Evolutionary conservation across 176 grass and related monocot species (phyloP), one percentile per base, ranked within the genome.

Genomic region (Typha latifolia): DNA sequence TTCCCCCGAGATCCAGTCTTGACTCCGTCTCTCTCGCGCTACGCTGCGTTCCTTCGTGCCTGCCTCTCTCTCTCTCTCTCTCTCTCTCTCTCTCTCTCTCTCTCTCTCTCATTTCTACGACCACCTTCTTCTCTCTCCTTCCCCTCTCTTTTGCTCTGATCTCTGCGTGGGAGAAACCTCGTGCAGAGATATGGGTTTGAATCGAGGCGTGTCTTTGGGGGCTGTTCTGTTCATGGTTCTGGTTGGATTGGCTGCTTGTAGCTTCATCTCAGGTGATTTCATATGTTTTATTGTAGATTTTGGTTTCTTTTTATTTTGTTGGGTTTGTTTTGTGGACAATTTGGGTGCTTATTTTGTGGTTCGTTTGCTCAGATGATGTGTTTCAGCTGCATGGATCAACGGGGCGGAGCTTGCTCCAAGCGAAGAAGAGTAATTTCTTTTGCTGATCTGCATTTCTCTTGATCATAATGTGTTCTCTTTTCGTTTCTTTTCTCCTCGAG

Each of bases 321-420:
- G 37, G 15, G 29, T 16, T 47, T 66, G 49, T 21, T 77, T 4
- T 77, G 52, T 15, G n/a, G 15, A 20, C n/a, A 6, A 59, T 19
- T 22, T 6, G 53, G 16, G 53, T 19, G 53, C 20, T 21, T 59
- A 59, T 22, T 59, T 9, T 5, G 14, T 62, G 52, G 27, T 27
- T 62, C 13, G 12, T 77, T 72, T 78, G 63, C 66, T 78, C 75
- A 91, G 89, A 80, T 80, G 81, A 77, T 14, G 89, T 83, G 34
- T 69, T 87, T 27, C 52, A 29, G 52, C 61, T n/a, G 47, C 78
- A 53, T 49, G 78, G 67, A 78, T 32, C 68, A 67, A 74, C 75
- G 49, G 81, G 84, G 52, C 82, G 89, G 71, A 91, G 64, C 75
- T 70, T 87, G 78, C 84, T 87, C 61, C 89, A 91, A 74, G 13